phyloP scores from a whole-genome alignment of 169 alveolate species.

The Plasmodium chabaudi region DNA sequence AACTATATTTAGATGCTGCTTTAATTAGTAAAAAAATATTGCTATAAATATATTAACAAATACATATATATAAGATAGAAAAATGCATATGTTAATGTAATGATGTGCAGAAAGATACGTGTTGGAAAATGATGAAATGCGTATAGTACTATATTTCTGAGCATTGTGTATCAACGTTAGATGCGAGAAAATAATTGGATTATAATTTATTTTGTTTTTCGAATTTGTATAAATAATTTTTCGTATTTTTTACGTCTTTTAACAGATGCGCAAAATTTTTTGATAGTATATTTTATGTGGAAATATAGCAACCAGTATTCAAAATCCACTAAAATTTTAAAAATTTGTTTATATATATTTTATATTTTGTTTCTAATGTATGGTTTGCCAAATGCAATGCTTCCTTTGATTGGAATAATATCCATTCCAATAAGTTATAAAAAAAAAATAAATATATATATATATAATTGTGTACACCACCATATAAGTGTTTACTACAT shows the following conservation, averaged over 20 bases:
- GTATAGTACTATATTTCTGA: background rate
- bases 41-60: background rate
- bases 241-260: background rate
- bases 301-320: conserved; percentile 30
- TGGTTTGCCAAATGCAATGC: conserved; percentile 10
- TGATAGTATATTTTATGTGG: conserved; percentile 60
- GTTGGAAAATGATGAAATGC: background rate
- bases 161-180: background rate
- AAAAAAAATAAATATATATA: background rate
- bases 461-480: background rate
- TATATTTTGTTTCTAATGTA: conserved; percentile 16
- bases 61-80: background rate
- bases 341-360: conserved; percentile 12
- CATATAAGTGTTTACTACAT: background rate
- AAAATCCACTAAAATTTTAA: conserved; percentile 2
- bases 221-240: background rate
- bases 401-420: conserved; percentile 17
- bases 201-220: too few species aligned
- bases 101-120: background rate
- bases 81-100: background rate
- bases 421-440: conserved; percentile 36
- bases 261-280: conserved; percentile 24
- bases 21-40: conserved; percentile 19
- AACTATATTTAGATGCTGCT: conserved; percentile 15
- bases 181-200: too few species aligned